Evolutionary conservation across 495 filamentous ascomycete species (phyloP).

Genomic region (Penicillium longicatenatum): DNA sequence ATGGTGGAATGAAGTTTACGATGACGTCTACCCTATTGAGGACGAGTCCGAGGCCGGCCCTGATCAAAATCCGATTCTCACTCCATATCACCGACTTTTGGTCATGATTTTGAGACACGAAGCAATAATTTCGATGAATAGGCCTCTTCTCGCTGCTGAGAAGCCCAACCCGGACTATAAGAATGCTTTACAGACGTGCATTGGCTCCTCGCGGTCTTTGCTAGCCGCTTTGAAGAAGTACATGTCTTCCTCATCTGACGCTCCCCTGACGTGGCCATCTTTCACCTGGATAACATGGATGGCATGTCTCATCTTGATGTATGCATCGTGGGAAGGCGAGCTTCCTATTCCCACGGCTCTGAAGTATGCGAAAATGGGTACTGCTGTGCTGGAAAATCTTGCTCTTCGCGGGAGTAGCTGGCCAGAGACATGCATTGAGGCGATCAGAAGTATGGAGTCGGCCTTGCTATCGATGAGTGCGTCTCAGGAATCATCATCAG

Average conservation of each 20-base stretch:
- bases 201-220: constrained; percentile 45
- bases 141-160: constrained; percentile 42
- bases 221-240: constrained; percentile 34
- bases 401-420: constrained; percentile 38
- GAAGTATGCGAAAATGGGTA: constrained; percentile 38
- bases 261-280: constrained; percentile 45
- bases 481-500: neutral
- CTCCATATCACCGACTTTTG: constrained; percentile 39
- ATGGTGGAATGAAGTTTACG: constrained; percentile 53
- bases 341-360: constrained; percentile 31
- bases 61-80: constrained; percentile 9
- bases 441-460: constrained; percentile 40
- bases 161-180: constrained; percentile 40
- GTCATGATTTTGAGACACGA: constrained; percentile 43
- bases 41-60: constrained; percentile 14
- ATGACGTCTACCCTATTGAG: constrained; percentile 39
- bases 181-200: constrained; percentile 47
- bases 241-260: constrained; percentile 22
- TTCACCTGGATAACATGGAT: constrained; percentile 55
- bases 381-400: constrained; percentile 38
- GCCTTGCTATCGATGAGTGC: constrained; percentile 19
- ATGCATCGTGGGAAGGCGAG: constrained; percentile 45
- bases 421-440: constrained; percentile 47
- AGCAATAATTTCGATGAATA: constrained; percentile 48
- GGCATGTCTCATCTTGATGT: constrained; percentile 49